These are phyloP conservation scores for Macrophomina pseudophaseolina DNA, from an alignment of 2,329 filamentous ascomycete species.

Conservation along the genomic window DNA sequence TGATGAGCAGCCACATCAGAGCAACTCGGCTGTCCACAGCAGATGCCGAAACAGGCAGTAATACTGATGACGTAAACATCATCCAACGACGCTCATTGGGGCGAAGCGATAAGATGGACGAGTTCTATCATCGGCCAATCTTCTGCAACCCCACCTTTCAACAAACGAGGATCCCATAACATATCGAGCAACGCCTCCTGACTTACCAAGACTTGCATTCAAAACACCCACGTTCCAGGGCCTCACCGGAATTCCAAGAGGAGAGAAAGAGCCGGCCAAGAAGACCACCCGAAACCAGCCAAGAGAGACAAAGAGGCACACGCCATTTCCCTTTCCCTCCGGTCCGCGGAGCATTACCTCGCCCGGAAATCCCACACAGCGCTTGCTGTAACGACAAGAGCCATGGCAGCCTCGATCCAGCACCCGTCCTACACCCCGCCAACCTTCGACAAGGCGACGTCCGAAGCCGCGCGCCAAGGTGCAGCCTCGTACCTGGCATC, in stretches of 20 bases:
- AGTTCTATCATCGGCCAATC: neutral
- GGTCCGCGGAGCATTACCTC: neutral
- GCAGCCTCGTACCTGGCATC: conserved; percentile 20
- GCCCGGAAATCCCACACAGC: too few species aligned
- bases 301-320: neutral
- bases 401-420: conserved; percentile 17
- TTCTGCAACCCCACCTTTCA: neutral
- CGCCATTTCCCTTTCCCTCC: neutral
- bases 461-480: conserved; percentile 22
- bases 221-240: neutral
- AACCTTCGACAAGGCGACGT: conserved; percentile 19
- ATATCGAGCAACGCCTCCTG: conserved; percentile 4
- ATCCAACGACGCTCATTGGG: neutral
- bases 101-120: conserved; percentile 3
- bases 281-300: neutral
- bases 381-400: neutral
- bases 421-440: conserved; percentile 4
- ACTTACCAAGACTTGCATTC: neutral
- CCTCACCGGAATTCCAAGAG: neutral
- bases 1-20: too few species aligned
- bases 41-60: conserved; percentile 20
- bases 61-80: conserved; percentile 17
- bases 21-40: conserved; percentile 2
- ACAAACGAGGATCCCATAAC: neutral
- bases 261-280: neutral